Conservation (phyloP, 2,329 filamentous ascomycete species). For the Ceratocystis diversiconidia region DNA sequence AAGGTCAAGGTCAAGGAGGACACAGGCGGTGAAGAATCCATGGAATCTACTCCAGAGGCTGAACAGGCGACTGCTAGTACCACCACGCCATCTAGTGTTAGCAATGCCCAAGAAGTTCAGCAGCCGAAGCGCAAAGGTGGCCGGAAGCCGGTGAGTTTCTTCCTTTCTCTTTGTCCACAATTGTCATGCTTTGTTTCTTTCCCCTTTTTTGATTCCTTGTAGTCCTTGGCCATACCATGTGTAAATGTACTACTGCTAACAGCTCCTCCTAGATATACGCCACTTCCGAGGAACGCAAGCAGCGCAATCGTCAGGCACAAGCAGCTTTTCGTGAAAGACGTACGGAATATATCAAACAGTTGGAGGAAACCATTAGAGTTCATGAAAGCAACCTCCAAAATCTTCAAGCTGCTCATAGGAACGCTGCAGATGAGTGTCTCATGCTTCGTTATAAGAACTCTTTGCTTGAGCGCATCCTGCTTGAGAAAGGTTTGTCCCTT, state of each 20-base stretch:
- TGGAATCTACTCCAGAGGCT: slow-evolving; percentile 45
- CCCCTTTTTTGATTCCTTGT: slow-evolving; percentile 1
- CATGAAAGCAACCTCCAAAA: slow-evolving; percentile 90
- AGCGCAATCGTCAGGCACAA: slow-evolving; percentile 91
- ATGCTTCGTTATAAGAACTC: slow-evolving; percentile 99
- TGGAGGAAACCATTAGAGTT: slow-evolving; percentile 92
- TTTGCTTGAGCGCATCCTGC: slow-evolving; percentile 78
- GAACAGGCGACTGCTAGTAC: slow-evolving; percentile 30
- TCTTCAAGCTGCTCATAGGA: slow-evolving; percentile 85
- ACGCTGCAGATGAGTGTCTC: slow-evolving; percentile 86
- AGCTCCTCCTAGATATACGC: slow-evolving; percentile 65
- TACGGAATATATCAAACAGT: slow-evolving; percentile 98
- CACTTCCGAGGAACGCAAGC: slow-evolving; percentile 95
- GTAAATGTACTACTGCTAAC: not conserved
- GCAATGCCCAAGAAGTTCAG: slow-evolving; percentile 36
- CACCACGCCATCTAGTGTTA: slow-evolving; percentile 8
- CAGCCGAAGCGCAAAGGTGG: slow-evolving; percentile 93
- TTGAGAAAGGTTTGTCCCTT: slow-evolving; percentile 72
- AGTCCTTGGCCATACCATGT: not conserved
- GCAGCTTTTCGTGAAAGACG: slow-evolving; percentile 92
- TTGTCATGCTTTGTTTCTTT: not conserved
- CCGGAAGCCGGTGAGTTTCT: slow-evolving; percentile 78
- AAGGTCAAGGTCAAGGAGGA: slow-evolving; percentile 41
- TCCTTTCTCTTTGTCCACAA: slow-evolving; percentile 1
- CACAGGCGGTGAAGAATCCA: slow-evolving; percentile 48